Conservation (phyloP, 352 stramenopile genomes). For the Phytophthora aleatoria region DNA sequence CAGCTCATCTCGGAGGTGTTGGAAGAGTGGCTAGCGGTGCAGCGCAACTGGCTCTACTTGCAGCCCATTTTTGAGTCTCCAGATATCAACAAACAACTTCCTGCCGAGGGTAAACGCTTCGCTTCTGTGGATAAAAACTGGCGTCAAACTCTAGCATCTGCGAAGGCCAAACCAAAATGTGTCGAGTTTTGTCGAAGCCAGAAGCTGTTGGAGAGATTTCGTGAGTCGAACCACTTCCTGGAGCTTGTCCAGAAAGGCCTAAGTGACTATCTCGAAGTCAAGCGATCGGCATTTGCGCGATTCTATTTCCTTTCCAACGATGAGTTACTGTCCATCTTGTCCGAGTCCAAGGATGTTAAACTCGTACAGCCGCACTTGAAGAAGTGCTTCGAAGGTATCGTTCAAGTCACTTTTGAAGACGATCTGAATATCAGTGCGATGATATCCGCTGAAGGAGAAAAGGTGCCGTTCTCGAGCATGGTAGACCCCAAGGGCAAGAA, state of each 20-base stretch:
- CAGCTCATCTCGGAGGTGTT: constrained; percentile 93
- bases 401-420: constrained; percentile 88
- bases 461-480: constrained; percentile 74
- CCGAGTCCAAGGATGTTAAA: constrained; percentile 93
- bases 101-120: constrained; percentile 94
- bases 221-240: constrained; percentile 94
- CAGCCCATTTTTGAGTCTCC: constrained; percentile 96
- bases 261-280: constrained; percentile 93
- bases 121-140: constrained; percentile 96
- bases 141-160: constrained; percentile 87
- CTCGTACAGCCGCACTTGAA: constrained; percentile 93
- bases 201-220: constrained; percentile 94
- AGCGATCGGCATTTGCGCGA: constrained; percentile 90
- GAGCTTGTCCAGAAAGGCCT: constrained; percentile 93
- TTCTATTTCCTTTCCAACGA: constrained; percentile 97
- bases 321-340: constrained; percentile 93
- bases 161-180: constrained; percentile 86
- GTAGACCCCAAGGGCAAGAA: constrained; percentile 93
- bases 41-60: constrained; percentile 95
- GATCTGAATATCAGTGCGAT: constrained; percentile 92
- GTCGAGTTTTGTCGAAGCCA: constrained; percentile 94
- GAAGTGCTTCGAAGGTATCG: constrained; percentile 95
- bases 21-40: constrained; percentile 95
- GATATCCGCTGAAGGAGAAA: constrained; percentile 92
- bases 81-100: constrained; percentile 97